Percentiles rank a stretch among this genome's conserved stretches.
Evolutionary conservation across 441 rosid genomes (phyloP).

Genomic region (Adansonia madagascariensis): DNA sequence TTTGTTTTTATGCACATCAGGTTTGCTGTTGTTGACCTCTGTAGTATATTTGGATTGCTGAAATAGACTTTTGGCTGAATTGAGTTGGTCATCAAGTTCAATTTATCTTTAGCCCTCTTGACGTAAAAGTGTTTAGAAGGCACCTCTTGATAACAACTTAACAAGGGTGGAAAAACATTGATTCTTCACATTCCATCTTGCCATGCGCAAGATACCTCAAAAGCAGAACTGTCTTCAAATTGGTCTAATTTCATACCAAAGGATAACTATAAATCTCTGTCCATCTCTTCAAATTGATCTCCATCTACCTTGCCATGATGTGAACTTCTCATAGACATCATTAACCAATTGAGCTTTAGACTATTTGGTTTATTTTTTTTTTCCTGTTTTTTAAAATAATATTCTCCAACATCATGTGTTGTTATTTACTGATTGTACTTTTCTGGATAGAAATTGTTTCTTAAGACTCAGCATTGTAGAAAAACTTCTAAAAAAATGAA

Average conservation of each 20-base stretch:
- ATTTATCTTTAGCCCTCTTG: not conserved
- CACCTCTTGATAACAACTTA: not conserved
- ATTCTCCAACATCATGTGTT: not conserved
- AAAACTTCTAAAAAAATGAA: not conserved
- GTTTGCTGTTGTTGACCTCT: slow-evolving; percentile 3
- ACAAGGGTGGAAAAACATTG: not conserved
- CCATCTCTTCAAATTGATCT: slow-evolving; percentile 4
- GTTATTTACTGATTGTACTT: not conserved
- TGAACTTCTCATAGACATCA: not conserved
- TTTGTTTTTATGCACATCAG: not conserved
- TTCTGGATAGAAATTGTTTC: not conserved
- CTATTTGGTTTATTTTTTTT: not conserved
- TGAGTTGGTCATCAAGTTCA: not conserved
- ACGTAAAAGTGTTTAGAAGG: not conserved
- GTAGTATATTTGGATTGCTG: not conserved
- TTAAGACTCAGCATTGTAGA: not conserved
- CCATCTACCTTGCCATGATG: not conserved
- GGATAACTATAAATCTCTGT: not conserved
- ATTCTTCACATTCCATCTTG: not conserved
- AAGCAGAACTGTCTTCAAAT: not conserved
- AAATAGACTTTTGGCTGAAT: not conserved
- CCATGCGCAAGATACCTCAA: not conserved
- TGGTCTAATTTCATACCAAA: not conserved
- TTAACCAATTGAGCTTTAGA: not conserved
- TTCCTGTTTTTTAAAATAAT: not conserved